These are phyloP conservation scores for Phialophora chinensis DNA, from an alignment of 2,329 filamentous ascomycete genomes.

Conservation along the genomic window DNA sequence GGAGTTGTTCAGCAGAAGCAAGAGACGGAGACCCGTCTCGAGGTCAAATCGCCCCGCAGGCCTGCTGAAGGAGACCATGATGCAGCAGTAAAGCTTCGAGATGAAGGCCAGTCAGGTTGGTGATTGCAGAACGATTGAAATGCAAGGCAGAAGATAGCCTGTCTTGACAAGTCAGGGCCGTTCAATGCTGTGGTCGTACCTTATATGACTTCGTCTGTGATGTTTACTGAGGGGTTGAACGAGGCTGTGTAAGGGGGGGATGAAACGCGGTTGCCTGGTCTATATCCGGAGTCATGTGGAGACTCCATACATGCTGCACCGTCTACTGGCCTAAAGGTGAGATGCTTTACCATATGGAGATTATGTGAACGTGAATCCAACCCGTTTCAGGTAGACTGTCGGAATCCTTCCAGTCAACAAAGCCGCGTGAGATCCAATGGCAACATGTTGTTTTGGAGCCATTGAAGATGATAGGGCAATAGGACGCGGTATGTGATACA, in stretches of 20 bases:
- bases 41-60: background rate
- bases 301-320: background rate
- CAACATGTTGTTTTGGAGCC: background rate
- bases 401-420: slow-evolving; percentile 6
- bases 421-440: background rate
- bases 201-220: slow-evolving; percentile 3
- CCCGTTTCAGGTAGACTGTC: background rate
- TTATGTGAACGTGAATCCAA: background rate
- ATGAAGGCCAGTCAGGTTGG: background rate
- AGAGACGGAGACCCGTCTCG: slow-evolving; percentile 16
- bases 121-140: background rate
- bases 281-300: slow-evolving; percentile 4
- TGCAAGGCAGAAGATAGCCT: background rate
- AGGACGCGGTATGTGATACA: background rate
- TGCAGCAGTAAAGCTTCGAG: slow-evolving; percentile 4
- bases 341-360: background rate
- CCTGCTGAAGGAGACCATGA: slow-evolving; percentile 13
- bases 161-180: background rate
- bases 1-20: slow-evolving; percentile 23
- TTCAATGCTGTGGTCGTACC: background rate
- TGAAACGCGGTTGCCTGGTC: slow-evolving; percentile 22
- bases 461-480: background rate
- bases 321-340: background rate
- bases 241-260: slow-evolving; percentile 14
- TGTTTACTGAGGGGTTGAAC: background rate